Conservation (phyloP, 2,329 filamentous ascomycete genomes). For the Talaromyces sp. region DNA sequence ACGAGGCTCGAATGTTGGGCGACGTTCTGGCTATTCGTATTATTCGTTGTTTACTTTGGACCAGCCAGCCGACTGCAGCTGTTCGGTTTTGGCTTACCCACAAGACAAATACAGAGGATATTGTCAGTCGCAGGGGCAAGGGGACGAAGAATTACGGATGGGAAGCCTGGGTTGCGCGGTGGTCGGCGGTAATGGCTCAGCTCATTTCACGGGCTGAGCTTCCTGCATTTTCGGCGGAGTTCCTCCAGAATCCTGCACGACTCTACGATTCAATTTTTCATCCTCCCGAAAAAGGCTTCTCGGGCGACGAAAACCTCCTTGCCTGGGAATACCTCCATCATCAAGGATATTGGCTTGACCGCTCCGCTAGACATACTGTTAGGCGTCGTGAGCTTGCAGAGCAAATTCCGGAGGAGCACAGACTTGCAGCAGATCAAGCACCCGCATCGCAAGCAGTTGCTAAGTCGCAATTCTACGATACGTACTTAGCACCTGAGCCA, state of each 20-base stretch:
- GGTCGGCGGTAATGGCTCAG: conserved; percentile 62
- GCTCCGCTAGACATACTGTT: conserved; percentile 54
- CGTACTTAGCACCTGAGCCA: conserved; percentile 60
- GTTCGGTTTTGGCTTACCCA: conserved; percentile 79
- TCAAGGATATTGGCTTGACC: conserved; percentile 61
- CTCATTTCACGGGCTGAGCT: conserved; percentile 55
- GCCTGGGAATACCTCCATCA: conserved; percentile 63
- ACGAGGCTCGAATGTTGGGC: conserved; percentile 84
- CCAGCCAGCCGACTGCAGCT: conserved; percentile 73
- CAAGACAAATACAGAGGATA: conserved; percentile 68
- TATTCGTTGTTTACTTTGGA: conserved; percentile 79
- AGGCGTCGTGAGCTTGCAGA: conserved; percentile 52
- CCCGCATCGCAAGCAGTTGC: conserved; percentile 56
- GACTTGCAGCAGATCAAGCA: conserved; percentile 54
- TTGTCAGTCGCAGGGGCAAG: conserved; percentile 79
- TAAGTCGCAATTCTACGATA: conserved; percentile 57
- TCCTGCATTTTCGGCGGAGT: conserved; percentile 42
- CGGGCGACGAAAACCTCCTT: conserved; percentile 49
- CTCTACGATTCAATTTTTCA: conserved; percentile 44
- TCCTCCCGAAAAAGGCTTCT: conserved; percentile 52
- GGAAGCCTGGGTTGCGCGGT: conserved; percentile 86
- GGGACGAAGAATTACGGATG: conserved; percentile 89
- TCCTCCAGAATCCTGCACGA: conserved; percentile 26
- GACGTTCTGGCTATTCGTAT: conserved; percentile 79
- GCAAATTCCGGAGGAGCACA: conserved; percentile 60